Evolutionary conservation across 192 early-diverging fungal species (phyloP).

Genomic region (Lobosporangium transversale): DNA sequence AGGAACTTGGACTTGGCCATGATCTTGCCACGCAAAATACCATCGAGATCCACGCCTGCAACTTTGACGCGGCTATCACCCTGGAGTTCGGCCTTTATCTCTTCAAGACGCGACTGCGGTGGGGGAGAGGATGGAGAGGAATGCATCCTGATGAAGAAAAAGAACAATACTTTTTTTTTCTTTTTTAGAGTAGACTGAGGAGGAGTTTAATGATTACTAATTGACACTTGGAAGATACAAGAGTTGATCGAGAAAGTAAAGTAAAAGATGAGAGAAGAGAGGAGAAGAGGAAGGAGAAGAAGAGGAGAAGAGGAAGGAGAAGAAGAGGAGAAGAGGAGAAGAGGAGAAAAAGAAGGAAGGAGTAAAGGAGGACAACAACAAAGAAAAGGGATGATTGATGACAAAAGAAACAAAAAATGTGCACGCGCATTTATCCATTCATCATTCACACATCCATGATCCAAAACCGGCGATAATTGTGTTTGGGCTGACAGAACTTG

Average conservation of each 20-base stretch:
- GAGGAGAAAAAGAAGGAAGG: not conserved
- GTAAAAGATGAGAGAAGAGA: too few relatives aligned
- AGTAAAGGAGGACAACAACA: not conserved
- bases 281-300: not conserved
- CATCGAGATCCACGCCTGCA: constrained; percentile 75
- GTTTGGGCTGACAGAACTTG: too few relatives aligned
- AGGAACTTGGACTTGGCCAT: constrained; percentile 75
- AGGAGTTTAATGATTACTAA: too few relatives aligned
- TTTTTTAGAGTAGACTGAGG: too few relatives aligned
- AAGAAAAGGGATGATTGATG: not conserved
- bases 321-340: not conserved
- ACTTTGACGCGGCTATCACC: constrained; percentile 65
- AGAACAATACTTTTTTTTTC: too few relatives aligned
- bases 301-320: not conserved
- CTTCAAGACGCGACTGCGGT: constrained; percentile 17
- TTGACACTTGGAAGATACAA: too few relatives aligned
- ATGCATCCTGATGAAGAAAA: too few relatives aligned
- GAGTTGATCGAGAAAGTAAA: not conserved
- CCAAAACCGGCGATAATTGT: too few relatives aligned
- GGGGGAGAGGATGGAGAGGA: too few relatives aligned
- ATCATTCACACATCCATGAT: too few relatives aligned
- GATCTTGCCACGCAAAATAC: constrained; percentile 79
- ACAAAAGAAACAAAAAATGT: not conserved
- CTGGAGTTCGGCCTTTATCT: constrained; percentile 34
- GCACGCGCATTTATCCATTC: not conserved